Conservation (phyloP, 331 rosid genomes). For the Saraca asoca region DNA sequence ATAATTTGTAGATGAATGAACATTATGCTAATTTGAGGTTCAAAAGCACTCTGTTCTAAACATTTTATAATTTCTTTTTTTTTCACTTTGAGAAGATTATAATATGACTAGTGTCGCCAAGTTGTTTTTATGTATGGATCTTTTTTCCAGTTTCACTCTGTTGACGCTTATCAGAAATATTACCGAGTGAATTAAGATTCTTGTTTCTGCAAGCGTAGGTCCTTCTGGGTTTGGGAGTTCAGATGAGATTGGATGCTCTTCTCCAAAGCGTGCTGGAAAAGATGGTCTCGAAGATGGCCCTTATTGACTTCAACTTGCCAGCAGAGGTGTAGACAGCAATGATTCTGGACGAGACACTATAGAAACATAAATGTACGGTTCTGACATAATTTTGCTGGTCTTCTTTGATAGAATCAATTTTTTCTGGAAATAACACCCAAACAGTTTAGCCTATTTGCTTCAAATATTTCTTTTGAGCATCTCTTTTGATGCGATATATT, state of each 20-base stretch:
- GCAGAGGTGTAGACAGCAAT: slow-evolving; percentile 80
- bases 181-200: slow-evolving; percentile 49
- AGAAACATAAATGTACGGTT: slow-evolving; percentile 63
- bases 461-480: slow-evolving; percentile 26
- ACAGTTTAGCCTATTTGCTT: slow-evolving; percentile 30
- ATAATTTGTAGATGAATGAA: slow-evolving; percentile 28
- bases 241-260: slow-evolving; percentile 67
- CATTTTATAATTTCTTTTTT: not conserved
- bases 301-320: slow-evolving; percentile 93
- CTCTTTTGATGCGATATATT: slow-evolving; percentile 33
- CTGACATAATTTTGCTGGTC: slow-evolving; percentile 56
- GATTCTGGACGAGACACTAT: slow-evolving; percentile 50
- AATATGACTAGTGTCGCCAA: not conserved
- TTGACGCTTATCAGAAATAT: slow-evolving; percentile 48
- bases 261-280: slow-evolving; percentile 81
- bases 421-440: slow-evolving; percentile 36
- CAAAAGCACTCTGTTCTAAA: slow-evolving; percentile 5
- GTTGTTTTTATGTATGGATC: not conserved
- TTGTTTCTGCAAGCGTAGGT: slow-evolving; percentile 65
- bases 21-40: slow-evolving; percentile 2
- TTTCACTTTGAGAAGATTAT: slow-evolving; percentile 5
- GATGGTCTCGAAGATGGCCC: slow-evolving; percentile 59
- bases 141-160: slow-evolving; percentile 40
- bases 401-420: slow-evolving; percentile 43
- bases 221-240: slow-evolving; percentile 78